Evolutionary conservation across 805 yeast species (phyloP).

Genomic region (Myxozyma sirexii): DNA sequence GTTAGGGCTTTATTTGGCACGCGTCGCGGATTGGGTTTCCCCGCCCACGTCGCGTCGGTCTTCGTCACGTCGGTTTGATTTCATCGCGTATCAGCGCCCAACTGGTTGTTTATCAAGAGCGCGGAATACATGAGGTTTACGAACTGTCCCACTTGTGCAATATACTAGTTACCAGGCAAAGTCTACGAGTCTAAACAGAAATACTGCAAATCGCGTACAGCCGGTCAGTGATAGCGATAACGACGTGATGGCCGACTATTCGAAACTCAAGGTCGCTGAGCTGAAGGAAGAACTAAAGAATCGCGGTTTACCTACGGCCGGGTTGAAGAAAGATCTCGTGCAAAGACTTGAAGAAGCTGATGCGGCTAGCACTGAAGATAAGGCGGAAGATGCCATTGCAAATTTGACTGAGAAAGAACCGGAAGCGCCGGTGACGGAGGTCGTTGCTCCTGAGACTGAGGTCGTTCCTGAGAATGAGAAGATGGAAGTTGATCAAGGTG

Average conservation of each 20-base stretch:
- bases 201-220: neutral
- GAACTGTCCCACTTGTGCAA: no score
- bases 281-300: constrained; percentile 74
- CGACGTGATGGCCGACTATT: constrained; percentile 16
- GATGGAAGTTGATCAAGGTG: neutral
- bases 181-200: no score
- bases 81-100: no score
- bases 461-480: neutral
- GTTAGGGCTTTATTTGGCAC: constrained; percentile 5
- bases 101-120: no score
- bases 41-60: neutral
- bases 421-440: neutral
- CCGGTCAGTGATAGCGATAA: neutral
- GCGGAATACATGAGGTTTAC: no score
- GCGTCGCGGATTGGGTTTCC: neutral
- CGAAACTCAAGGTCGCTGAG: constrained; percentile 62
- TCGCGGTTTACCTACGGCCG: constrained; percentile 67
- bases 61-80: neutral
- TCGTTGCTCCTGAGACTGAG: neutral
- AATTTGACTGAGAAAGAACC: neutral
- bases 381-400: neutral
- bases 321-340: constrained; percentile 79
- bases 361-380: constrained; percentile 18
- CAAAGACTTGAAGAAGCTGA: constrained; percentile 65
- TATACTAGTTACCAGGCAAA: no score